Base-by-base conservation (phyloP, 495 filamentous ascomycete genomes). In the Penicillium samsonianum region DNA sequence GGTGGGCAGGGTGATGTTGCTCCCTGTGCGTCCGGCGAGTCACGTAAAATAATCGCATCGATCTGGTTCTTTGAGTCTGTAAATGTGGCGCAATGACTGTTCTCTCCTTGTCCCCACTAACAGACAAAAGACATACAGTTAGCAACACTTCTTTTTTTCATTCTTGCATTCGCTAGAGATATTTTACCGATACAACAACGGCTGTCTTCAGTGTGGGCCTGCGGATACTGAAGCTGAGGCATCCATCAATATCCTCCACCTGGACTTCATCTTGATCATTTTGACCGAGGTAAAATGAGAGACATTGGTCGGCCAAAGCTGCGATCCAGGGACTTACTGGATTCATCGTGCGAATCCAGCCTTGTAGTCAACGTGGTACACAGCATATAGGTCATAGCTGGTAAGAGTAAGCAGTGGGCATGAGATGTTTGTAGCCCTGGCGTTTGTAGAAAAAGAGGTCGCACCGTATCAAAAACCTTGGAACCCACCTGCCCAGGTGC, bases 21-120 rank as follows among this genome's bases (percentile, higher is more conserved):
- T 40, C 60, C 22, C 49, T 69, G 63, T 17, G 59, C n/a, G 51
- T 67, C 47, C 12, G 65, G 25, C 16, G 64, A 65, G 22, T 67
- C 60, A 33, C 38, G 49, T 23, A 69, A 55, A 42, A 82, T 58
- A 17, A 64, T 69, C 10, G 71, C 74, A 22, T 75, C 66, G 10
- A 82, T 71, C 37, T 73, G 70, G 25, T 71, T 71, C 3, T 64
- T 45, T 9, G 68, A 62, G 55, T 81, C 79, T 22, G 72, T 77
- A 48, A 81, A 55, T 8, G 58, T 68, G 16, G 65, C 62, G 22
- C 55, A 17, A 46, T 58, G 37, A 16, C 35, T 26, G 23, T 53
- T 26, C 20, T 69, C 35, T 26, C 54, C 52, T 37, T 62, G 40
- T n/a, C 35, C 57, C 69, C 64, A 72, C 73, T 70, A 58, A 38